phyloP scores from a whole-genome alignment of 1,284 basidiomycete genomes.

The Pisolithus thermaeus region DNA sequence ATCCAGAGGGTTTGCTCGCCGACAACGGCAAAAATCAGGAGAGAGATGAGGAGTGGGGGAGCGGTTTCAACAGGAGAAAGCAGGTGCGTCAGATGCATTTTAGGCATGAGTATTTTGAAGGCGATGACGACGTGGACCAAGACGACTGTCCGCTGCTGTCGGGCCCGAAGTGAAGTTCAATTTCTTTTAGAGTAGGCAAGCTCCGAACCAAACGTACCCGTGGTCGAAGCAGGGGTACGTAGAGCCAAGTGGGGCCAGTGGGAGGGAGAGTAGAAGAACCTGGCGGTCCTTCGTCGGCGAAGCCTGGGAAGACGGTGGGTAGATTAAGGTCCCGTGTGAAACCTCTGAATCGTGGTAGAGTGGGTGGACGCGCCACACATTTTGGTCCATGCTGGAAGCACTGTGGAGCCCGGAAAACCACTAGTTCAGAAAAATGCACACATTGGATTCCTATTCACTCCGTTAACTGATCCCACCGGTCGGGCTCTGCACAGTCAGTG shows the following conservation, averaged over 20 bases:
- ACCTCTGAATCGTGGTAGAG: background rate
- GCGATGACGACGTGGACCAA: conserved; percentile 59
- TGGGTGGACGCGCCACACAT: background rate
- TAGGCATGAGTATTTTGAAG: conserved; percentile 69
- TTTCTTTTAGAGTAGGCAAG: conserved; percentile 13
- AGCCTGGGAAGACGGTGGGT: conserved; percentile 8
- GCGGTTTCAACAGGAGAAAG: conserved; percentile 54
- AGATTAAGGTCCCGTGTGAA: conserved; percentile 16
- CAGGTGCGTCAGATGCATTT: conserved; percentile 43
- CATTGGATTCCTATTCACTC: too few species aligned
- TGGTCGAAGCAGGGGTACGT: conserved; percentile 20
- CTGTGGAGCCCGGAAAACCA: too few species aligned
- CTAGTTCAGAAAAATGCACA: too few species aligned
- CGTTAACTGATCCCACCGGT: too few species aligned
- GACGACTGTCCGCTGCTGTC: conserved; percentile 29
- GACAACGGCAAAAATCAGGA: conserved; percentile 72
- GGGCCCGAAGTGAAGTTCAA: conserved; percentile 11
- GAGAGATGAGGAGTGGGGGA: conserved; percentile 60
- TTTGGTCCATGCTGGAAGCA: too few species aligned
- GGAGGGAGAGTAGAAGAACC: conserved; percentile 13
- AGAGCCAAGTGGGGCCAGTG: conserved; percentile 5
- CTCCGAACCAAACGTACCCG: conserved; percentile 28
- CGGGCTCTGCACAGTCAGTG: too few species aligned
- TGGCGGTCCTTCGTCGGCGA: conserved; percentile 4
- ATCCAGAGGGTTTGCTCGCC: conserved; percentile 74